A percentile compares a stretch with the other conserved stretches of the same genome.
Conservation (phyloP, 768 basidiomycete genomes). For the Boletus rufocinnamomeus region DNA sequence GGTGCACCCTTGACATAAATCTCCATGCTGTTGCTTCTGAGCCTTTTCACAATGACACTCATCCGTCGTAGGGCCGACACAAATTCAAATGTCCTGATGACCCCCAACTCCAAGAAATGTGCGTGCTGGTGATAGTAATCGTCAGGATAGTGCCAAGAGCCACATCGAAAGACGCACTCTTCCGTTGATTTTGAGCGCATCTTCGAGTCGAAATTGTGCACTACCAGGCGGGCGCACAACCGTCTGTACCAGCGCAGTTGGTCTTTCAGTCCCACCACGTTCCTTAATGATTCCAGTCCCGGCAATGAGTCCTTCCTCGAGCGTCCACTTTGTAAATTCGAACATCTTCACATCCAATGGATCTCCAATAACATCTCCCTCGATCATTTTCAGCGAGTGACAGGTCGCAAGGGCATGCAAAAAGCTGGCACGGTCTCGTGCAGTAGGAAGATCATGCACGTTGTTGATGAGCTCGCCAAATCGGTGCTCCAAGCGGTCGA, state of each 20-base stretch:
- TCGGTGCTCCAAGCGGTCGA: slow-evolving; percentile 71
- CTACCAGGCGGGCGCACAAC: slow-evolving; percentile 97
- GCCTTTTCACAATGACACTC: slow-evolving; percentile 96
- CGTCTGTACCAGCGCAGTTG: slow-evolving; percentile 90
- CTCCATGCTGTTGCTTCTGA: slow-evolving; percentile 95
- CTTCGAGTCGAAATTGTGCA: slow-evolving; percentile 85
- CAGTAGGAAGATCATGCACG: slow-evolving; percentile 78
- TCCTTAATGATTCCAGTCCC: slow-evolving; percentile 73
- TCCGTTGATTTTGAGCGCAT: slow-evolving; percentile 82
- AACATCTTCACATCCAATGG: slow-evolving; percentile 99
- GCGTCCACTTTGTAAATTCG: slow-evolving; percentile 91
- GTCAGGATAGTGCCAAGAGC: slow-evolving; percentile 1
- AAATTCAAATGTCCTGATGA: slow-evolving; percentile 95
- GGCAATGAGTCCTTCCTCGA: slow-evolving; percentile 85
- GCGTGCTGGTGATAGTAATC: slow-evolving; percentile 62
- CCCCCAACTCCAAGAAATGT: slow-evolving; percentile 95
- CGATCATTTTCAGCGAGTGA: slow-evolving; percentile 90
- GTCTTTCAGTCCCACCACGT: slow-evolving; percentile 60
- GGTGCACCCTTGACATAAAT: slow-evolving; percentile 99
- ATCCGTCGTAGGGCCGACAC: slow-evolving; percentile 90
- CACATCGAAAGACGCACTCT: slow-evolving; percentile 52
- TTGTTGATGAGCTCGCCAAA: slow-evolving; percentile 92
- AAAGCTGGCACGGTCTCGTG: slow-evolving; percentile 76
- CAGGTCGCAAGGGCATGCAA: slow-evolving; percentile 94
- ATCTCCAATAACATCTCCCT: slow-evolving; percentile 88